Conservation (phyloP, 129 eudicot species). For the Deinandra increscens region DNA sequence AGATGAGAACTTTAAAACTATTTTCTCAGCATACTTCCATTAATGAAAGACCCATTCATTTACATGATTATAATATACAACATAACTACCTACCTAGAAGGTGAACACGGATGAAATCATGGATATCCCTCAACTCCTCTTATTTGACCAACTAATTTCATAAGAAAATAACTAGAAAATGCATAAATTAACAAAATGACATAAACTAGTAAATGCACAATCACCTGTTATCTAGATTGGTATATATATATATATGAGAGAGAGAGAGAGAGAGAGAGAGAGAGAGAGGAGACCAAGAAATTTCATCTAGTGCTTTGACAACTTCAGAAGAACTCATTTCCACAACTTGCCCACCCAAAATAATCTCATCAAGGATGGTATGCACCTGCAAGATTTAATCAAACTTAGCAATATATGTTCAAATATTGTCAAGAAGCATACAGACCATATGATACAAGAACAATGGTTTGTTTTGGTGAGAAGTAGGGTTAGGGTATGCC, state of each 20-base stretch:
- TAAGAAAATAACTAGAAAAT: no score
- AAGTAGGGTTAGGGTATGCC: neutral
- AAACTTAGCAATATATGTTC: neutral
- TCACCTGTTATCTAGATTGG: no score
- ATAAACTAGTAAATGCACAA: no score
- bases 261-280: constrained; percentile 33
- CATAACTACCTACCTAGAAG: no score
- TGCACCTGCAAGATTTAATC: constrained; percentile 58
- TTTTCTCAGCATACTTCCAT: no score
- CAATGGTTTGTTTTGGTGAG: neutral
- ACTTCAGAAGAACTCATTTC: constrained; percentile 77
- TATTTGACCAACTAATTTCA: no score
- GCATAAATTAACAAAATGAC: no score
- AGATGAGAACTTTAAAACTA: no score
- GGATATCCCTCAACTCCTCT: no score
- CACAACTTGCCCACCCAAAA: constrained; percentile 91
- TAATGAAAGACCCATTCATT: no score
- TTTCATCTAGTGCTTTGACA: constrained; percentile 69
- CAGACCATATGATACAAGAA: neutral
- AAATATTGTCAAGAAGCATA: neutral
- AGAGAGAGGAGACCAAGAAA: constrained; percentile 48
- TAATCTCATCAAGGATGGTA: constrained; percentile 76
- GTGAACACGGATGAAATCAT: no score
- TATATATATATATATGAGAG: constrained; percentile 8
- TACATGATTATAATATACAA: no score